phyloP scores from a whole-genome alignment of 2,329 filamentous ascomycete species.

The Verticillium zaregamsianum region DNA sequence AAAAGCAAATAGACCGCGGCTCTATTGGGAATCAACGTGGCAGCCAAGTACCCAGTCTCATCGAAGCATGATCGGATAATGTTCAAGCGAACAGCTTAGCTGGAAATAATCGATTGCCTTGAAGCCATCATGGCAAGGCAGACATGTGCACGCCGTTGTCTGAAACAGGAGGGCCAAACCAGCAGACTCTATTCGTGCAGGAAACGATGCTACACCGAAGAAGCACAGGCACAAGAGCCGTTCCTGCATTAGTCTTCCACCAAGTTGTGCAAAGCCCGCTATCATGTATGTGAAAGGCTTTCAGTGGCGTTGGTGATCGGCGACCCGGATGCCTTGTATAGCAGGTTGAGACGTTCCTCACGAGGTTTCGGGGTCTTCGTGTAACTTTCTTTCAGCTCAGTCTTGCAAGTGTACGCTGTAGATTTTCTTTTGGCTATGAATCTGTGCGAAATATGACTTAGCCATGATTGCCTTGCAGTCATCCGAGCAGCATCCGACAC shows the following conservation, averaged over 20 bases:
- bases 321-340: background rate
- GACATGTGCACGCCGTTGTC: background rate
- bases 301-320: background rate
- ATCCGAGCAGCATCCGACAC: background rate
- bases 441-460: background rate
- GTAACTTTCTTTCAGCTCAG: background rate
- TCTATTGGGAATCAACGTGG: constrained; percentile 15
- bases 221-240: background rate
- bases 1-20: constrained; percentile 9
- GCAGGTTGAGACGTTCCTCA: background rate
- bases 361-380: background rate
- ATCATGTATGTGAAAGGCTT: background rate
- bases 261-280: background rate
- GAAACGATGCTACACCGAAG: background rate
- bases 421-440: background rate
- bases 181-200: background rate
- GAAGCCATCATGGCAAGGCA: background rate
- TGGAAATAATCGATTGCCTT: background rate
- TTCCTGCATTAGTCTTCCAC: background rate
- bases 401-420: background rate
- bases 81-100: background rate
- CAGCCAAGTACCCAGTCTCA: constrained; percentile 3
- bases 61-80: background rate
- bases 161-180: background rate
- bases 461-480: background rate